Evolutionary conservation across 2,329 filamentous ascomycete species (phyloP), one percentile per base, ranked within the genome.

Genomic region (Graphium sp.): DNA sequence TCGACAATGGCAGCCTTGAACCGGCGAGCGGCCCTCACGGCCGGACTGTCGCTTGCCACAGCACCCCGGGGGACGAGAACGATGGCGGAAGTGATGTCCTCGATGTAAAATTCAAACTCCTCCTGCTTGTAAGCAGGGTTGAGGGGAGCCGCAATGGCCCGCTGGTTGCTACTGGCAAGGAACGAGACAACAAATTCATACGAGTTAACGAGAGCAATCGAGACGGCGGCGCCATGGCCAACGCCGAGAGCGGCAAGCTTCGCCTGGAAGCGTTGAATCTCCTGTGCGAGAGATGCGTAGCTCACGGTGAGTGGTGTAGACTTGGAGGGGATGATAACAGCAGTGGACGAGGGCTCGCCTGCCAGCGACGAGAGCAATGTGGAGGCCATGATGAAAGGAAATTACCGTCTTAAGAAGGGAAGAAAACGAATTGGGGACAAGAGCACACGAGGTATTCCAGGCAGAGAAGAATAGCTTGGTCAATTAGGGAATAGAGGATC

Each of bases 71-170:
- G 81, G 7, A 91, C 76, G 20, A 91, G 60, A 18, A 83, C 68
- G 34, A 91, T 58, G 19, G 75, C 75, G 5, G 82, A 87, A 46
- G 74, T 80, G 41, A 91, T 62, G 47, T 92, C 82, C 38, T 84
- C 76, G 43, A 92, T 87, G 52, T 89, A 91, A 53, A 91, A 91
- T 49, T 89, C 82, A 48, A 87, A 89, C 50, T 91, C 82, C 32
- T 74, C 74, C 52, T 89, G 80, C 57, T 85, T 91, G 60, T 91
- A 91, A 24, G 74, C 76, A 22, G 82, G 73, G 50, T 92, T 91
- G 38, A 92, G 58, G n/a, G 82, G 83, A 4, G 83, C 83, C 6
- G 82, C 82, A 40, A 89, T 76, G 18, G 63, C 79, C 42, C 83
- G 68, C 56, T 89, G 82, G 71, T 76, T 83, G n/a, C 80, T 71